phyloP scores from a whole-genome alignment of 2,329 filamentous ascomycete genomes.

The Coccinonectria pachysandricola region DNA sequence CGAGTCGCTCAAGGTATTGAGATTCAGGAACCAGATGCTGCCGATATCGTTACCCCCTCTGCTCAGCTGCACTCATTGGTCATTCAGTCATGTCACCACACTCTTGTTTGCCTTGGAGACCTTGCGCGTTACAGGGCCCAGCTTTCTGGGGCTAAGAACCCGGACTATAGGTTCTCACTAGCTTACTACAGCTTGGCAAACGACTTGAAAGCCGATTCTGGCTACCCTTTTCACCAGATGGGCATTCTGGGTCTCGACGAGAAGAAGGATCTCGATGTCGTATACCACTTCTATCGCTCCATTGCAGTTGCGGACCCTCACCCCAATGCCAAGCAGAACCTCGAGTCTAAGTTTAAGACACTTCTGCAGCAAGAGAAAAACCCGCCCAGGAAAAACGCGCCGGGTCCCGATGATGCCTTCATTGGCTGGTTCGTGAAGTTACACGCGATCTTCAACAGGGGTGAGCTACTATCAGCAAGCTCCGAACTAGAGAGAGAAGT shows the following conservation, averaged over 20 bases:
- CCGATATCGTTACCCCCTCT: constrained; percentile 32
- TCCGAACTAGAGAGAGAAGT: constrained; percentile 80
- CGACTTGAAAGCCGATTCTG: constrained; percentile 66
- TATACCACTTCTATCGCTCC: constrained; percentile 84
- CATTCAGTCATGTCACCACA: constrained; percentile 67
- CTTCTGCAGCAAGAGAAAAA: constrained; percentile 30
- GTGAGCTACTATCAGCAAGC: constrained; percentile 62
- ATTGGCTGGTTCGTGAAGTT: constrained; percentile 76
- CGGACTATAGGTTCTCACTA: constrained; percentile 69
- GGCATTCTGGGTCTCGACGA: constrained; percentile 75
- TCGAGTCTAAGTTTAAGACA: constrained; percentile 65
- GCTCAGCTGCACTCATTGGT: constrained; percentile 47
- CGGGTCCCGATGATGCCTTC: constrained; percentile 48
- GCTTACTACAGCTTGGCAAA: constrained; percentile 78
- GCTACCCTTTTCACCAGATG: constrained; percentile 80
- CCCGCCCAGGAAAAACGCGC: constrained; percentile 18
- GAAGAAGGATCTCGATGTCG: constrained; percentile 68
- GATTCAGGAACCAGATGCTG: constrained; percentile 16
- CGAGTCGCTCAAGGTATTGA: constrained; percentile 33
- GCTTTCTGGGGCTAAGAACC: constrained; percentile 54
- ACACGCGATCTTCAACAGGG: constrained; percentile 75
- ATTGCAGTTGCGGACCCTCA: constrained; percentile 66
- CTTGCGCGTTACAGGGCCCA: constrained; percentile 78
- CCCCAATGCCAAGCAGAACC: constrained; percentile 62
- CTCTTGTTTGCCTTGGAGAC: constrained; percentile 80